Evolutionary conservation across 208 protist genomes (phyloP).

Genomic region (Novymonas esmeraldas): DNA sequence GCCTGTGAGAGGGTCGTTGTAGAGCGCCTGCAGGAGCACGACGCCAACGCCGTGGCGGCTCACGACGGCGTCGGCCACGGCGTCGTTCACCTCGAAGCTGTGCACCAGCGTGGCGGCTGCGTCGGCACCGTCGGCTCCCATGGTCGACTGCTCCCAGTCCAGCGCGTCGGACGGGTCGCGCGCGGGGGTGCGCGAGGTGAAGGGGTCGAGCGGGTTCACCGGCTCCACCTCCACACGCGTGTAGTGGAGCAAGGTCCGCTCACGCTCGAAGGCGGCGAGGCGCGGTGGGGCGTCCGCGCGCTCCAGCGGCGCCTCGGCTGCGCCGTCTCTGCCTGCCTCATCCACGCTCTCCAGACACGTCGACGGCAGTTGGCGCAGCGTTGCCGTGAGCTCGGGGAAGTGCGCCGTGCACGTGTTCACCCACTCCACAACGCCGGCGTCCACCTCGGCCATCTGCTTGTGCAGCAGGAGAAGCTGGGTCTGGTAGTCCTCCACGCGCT

Average conservation of each 20-base stretch:
- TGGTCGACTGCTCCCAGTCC: slow-evolving; percentile 2
- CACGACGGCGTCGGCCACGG: slow-evolving; percentile 21
- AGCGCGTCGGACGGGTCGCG: slow-evolving; percentile 8
- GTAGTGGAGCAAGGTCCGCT: slow-evolving; percentile 70
- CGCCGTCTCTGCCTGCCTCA: not conserved
- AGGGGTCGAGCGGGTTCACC: slow-evolving; percentile 52
- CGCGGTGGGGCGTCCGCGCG: slow-evolving; percentile 20
- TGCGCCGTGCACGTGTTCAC: slow-evolving; percentile 50
- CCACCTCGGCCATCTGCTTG: slow-evolving; percentile 53
- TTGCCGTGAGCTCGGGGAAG: slow-evolving; percentile 50
- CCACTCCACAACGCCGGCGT: slow-evolving; percentile 48
- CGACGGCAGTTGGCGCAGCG: slow-evolving; percentile 49
- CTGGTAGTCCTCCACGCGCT: slow-evolving; percentile 31
- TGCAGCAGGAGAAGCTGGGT: slow-evolving; percentile 29
- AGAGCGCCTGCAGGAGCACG: slow-evolving; percentile 49
- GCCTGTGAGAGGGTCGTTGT: slow-evolving; percentile 57
- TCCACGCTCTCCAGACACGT: slow-evolving; percentile 35
- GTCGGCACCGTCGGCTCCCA: slow-evolving; percentile 7
- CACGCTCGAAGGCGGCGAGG: slow-evolving; percentile 59
- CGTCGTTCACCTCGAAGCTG: slow-evolving; percentile 31
- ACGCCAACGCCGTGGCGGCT: slow-evolving; percentile 26
- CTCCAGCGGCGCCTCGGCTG: not conserved
- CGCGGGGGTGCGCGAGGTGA: slow-evolving; percentile 8
- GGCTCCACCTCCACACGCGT: slow-evolving; percentile 53
- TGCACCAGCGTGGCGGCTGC: slow-evolving; percentile 15